Evolutionary conservation across 495 filamentous ascomycete genomes (phyloP).

Genomic region (Lasiosphaeria ovina): DNA sequence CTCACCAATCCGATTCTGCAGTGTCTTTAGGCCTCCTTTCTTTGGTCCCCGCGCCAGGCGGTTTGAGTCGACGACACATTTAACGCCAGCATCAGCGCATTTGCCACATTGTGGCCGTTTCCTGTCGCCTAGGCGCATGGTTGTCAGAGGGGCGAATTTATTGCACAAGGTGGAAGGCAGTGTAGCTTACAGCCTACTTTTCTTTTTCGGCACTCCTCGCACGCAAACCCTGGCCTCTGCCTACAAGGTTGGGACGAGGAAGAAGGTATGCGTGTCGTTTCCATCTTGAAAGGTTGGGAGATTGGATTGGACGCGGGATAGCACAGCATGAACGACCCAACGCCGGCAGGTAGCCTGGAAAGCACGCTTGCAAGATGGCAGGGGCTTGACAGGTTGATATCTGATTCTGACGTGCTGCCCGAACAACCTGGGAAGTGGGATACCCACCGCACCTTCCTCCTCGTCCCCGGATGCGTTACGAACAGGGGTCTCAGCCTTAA

Average conservation of each 20-base stretch:
- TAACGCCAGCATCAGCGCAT: constrained; percentile 47
- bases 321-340: neutral
- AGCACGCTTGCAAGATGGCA: neutral
- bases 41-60: constrained; percentile 51
- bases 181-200: constrained; percentile 42
- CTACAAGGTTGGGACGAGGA: constrained; percentile 25
- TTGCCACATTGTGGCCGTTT: constrained; percentile 50
- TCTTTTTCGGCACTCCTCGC: constrained; percentile 49
- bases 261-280: too few relatives aligned
- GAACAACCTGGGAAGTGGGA: neutral
- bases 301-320: constrained; percentile 1
- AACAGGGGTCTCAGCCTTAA: too few relatives aligned
- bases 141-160: constrained; percentile 3
- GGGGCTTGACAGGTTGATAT: neutral
- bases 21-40: constrained; percentile 52
- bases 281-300: neutral
- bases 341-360: too few relatives aligned
- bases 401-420: neutral
- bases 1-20: constrained; percentile 49
- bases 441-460: neutral
- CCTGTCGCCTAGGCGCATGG: constrained; percentile 38
- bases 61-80: constrained; percentile 48
- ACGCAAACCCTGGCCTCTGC: constrained; percentile 45
- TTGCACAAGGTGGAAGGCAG: neutral
- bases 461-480: too few relatives aligned